A percentile compares a stretch with the other conserved stretches of the same genome.
Evolutionary conservation across 768 basidiomycete species (phyloP).

Genomic region (Arthromyces matolae): DNA sequence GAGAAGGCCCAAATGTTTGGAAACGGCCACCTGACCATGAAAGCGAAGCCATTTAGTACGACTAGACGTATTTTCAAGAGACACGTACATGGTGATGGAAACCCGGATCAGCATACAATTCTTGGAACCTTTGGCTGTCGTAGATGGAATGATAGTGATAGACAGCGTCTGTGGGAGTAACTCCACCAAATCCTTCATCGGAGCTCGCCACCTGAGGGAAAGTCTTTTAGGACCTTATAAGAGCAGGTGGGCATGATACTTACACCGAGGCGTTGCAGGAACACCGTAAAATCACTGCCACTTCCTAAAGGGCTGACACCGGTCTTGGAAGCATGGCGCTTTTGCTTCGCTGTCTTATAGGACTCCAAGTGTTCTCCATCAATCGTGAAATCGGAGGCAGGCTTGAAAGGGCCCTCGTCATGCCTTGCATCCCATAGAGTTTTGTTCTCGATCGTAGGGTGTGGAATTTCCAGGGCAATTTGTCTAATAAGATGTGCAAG

Average conservation of each 20-base stretch:
- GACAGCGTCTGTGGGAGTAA: conserved; percentile 48
- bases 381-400: conserved; percentile 19
- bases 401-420: conserved; percentile 54
- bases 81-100: conserved; percentile 68
- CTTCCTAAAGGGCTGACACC: conserved; percentile 68
- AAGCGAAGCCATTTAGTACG: background rate
- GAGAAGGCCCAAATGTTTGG: conserved; percentile 63
- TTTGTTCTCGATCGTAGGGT: conserved; percentile 60
- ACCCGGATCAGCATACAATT: conserved; percentile 70
- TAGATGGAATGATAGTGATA: conserved; percentile 82
- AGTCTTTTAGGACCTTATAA: background rate
- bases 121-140: conserved; percentile 70
- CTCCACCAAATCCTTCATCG: conserved; percentile 39
- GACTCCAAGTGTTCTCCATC: conserved; percentile 41
- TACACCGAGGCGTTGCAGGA: conserved; percentile 72
- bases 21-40: conserved; percentile 58
- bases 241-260: conserved; percentile 7
- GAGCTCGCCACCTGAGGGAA: conserved; percentile 37
- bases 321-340: conserved; percentile 29
- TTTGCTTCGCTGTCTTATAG: conserved; percentile 34
- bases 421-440: conserved; percentile 77
- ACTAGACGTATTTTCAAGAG: background rate
- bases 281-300: conserved; percentile 90
- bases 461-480: conserved; percentile 67
- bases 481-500: conserved; percentile 71